Base-by-base conservation (phyloP, 2,329 filamentous ascomycete species). In the Ceratocystis colombiana region DNA sequence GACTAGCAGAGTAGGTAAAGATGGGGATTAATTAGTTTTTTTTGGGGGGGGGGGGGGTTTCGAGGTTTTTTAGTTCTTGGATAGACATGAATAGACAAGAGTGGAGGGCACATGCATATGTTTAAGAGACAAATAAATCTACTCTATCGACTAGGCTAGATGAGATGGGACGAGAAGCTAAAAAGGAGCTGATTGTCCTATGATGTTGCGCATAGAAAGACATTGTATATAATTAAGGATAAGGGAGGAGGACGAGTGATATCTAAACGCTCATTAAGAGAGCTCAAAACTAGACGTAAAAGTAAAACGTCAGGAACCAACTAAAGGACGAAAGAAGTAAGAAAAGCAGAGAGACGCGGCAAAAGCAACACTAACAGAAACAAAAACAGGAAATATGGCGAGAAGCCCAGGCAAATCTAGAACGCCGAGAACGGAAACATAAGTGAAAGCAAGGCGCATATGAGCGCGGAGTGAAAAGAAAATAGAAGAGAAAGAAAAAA, bases 231-330 rank as follows among this genome's bases (percentile, higher is more conserved):
- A 50, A 50, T 50, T 50, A 50, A 50, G 46, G n/a, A 10, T n/a
- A 20, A 50, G n/a, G 37, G 37, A 12, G 37, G 37, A 41, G 37
- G 10, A 41, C 3, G 10, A 41, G 10, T 41, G 37, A 50, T 50
- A 50, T 50, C n/a, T 22, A 50, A 50, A n/a, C 46, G 46, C 46
- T 50, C 46, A 50, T 7, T 7, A 3, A 61, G 17, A 33, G 25
- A 61, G 55, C 17, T n/a, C 33, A 50, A 48, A 61, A 45, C 55
- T 20, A 55, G 63, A 66, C 44, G 17, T 12, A 45, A 50, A 48
- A 50, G 25, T 5, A 50, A 15, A 62, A 66, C 48, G 8, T 41
- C 37, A 3, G 8, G 7, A 6, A 20, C 20, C 5, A 22, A 10
- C 20, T 50, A 50, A 22, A 10, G 20, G 20, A 22, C 48, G 1